Evolutionary conservation across 2,329 filamentous ascomycete genomes (phyloP).

Genomic region (Bipolaris sorokiniana): DNA sequence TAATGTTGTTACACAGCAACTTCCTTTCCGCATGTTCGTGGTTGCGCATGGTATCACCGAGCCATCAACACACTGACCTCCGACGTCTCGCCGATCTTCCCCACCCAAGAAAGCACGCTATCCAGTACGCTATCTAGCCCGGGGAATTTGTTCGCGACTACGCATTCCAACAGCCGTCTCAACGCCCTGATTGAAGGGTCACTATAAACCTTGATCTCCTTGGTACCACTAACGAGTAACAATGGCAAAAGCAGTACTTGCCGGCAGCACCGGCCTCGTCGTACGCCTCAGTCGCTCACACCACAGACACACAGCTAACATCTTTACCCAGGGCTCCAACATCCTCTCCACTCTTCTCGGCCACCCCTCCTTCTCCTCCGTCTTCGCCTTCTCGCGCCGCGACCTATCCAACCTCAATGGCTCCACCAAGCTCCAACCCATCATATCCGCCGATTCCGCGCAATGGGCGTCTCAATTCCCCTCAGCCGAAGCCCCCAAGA

Average conservation of each 20-base stretch:
- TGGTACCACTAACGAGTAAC: background rate
- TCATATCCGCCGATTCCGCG: constrained; percentile 68
- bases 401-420: constrained; percentile 58
- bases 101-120: background rate
- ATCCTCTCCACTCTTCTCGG: constrained; percentile 71
- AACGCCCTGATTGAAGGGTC: background rate
- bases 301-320: background rate
- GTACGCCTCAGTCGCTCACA: constrained; percentile 40
- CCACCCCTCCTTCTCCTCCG: constrained; percentile 58
- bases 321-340: constrained; percentile 65
- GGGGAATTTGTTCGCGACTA: background rate
- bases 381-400: constrained; percentile 72
- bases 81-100: background rate
- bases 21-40: background rate
- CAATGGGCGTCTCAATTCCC: constrained; percentile 70
- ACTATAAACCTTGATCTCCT: background rate
- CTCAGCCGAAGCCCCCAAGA: constrained; percentile 57
- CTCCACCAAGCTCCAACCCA: constrained; percentile 67
- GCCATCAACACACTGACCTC: background rate
- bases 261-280: constrained; percentile 70
- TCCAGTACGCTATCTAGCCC: background rate
- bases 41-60: background rate
- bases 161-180: background rate
- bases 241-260: constrained; percentile 61
- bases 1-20: background rate